Base-by-base conservation (phyloP, 805 yeast genomes). In the Candida mattraensis region DNA sequence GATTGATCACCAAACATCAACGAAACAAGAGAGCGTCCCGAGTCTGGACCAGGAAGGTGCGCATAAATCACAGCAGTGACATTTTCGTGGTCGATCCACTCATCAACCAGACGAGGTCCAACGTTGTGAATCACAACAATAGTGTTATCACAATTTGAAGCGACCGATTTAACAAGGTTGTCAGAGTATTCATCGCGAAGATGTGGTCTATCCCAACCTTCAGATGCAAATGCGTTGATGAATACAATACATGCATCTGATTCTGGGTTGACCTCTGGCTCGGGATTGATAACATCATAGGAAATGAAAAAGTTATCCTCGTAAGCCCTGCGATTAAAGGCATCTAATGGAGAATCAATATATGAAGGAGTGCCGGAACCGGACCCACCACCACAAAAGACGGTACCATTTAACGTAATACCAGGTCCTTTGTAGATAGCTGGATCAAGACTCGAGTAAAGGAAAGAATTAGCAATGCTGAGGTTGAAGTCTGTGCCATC, bases 301-400 rank as follows among this genome's bases (percentile, higher is more conserved):
- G 37, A 26, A 9, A 47, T 28, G 28, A 37, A 37, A 8, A 45
- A 34, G 13, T 42, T 37, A 19, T 47, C 48, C 18, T 43, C 42
- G 25, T 33, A 24, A 8, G 81, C 80, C 38, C 64, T 63, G 21
- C 59, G 57, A 4, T 70, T 61, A 24, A 79, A 69, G 1, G 77
- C 81, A 50, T 76, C 80, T 39, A 66, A 66, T 0, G 84, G 83
- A 1, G 82, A 70, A 12, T 75, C 63, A 4, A 76, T 72, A 50
- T 62, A 74, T 2, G 80, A 79, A 27, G 74, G 70, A 45, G 67
- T 70, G 11, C 70, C 80, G 8, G 79, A 65, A 0, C 82, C 78
- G 4, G 84, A 78, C 0, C 85, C 86, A 80, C 84, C 76, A 11
- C 84, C 84, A 19, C 72, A 65, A 21, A 75, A 71, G 25, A 78